Base-by-base conservation (phyloP, 2,329 filamentous ascomycete genomes). In the Phialophora expanda region DNA sequence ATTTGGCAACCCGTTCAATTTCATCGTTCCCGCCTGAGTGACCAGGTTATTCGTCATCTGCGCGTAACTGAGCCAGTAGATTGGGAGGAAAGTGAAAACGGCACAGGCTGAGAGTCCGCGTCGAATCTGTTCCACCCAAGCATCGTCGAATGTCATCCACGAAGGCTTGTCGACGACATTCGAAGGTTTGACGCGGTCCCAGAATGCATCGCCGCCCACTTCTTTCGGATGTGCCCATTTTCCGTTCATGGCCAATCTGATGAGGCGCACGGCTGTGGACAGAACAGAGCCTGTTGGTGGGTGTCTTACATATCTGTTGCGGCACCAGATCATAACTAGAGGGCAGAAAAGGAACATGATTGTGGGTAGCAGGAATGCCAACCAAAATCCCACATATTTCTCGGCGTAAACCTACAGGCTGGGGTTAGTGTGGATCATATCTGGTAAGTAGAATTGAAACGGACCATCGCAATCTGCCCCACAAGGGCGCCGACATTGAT, bases 81-180 rank as follows among this genome's bases (percentile, higher is more conserved):
- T 69, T 74, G 78, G 80, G 72, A 79, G 83, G 9, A 84, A 75
- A 22, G 80, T 81, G 64, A 90, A 93, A 34, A 92, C 89, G 69
- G 85, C 83, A 80, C 89, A 90, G 64, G 89, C 89, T 72, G 84
- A 81, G 64, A 90, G 80, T 67, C 89, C 90, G 77, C 90, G 88
- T 59, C 83, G 83, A 56, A 93, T 87, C 74, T 93, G 89, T 75
- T 92, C 90, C 34, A 94, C 90, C 90, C 90, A 94, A 59, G 86
- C 86, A 71, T 94, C 91, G 68, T 94, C 90, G 71, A 93, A 93
- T 0, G 87, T 90, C 88, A 93, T 93, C 89, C 89, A 93, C 0
- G 59, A 46, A 0, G 90, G 90, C 64, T 87, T 87, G 1, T 76
- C 76, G 46, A 83, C 79, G 4, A 91, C 81, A 30, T 82, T 79